Evolutionary conservation across 371 early-diverging fungal genomes (phyloP), one percentile per base, ranked within the genome.

Genomic region (Batkoa obscura): DNA sequence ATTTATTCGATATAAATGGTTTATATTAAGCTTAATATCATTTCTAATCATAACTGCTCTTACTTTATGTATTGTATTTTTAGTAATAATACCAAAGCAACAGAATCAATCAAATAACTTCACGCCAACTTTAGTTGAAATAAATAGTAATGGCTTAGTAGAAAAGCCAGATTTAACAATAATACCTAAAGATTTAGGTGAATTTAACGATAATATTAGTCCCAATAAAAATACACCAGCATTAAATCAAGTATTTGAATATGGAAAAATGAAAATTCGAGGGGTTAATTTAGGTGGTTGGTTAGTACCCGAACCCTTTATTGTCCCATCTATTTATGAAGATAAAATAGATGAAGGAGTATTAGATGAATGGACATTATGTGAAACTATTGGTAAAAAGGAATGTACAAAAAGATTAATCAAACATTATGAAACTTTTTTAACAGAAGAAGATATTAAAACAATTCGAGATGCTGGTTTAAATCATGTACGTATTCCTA

Each of bases 261-360:
- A 50, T 33, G 50, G 30, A 15, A 35, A 13, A 5, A 37, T 30
- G 13, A 50, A 50, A 33, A 72, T 71, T 42, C 71, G 78, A 33
- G 81, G 81, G 2, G 74, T 73, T n/a, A 80, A 79, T 38, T 59
- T 79, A 8, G 79, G 80, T 51, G 78, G 79, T 30, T 75, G 78
- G 66, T 67, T 80, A 36, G 72, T 80, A 9, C 72, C 79, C 9
- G 80, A 80, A 62, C 67, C 66, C 6, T 73, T 72, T 61, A 68
- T 72, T 57, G 66, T 64, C 3, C 60, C 66, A 0, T 63, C 67
- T 3, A 53, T 71, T 35, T 73, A 73, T 61, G 48, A 50, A 1
- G 50, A 63, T 58, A 45, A 59, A 2, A 59, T 63, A 0, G 45
- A 58, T 48, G 51, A 64, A 36, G 50, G 57, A 9, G 72, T 70